Evolutionary conservation across 495 filamentous ascomycete species (phyloP).

Genomic region (Hypoxylon intermedium): DNA sequence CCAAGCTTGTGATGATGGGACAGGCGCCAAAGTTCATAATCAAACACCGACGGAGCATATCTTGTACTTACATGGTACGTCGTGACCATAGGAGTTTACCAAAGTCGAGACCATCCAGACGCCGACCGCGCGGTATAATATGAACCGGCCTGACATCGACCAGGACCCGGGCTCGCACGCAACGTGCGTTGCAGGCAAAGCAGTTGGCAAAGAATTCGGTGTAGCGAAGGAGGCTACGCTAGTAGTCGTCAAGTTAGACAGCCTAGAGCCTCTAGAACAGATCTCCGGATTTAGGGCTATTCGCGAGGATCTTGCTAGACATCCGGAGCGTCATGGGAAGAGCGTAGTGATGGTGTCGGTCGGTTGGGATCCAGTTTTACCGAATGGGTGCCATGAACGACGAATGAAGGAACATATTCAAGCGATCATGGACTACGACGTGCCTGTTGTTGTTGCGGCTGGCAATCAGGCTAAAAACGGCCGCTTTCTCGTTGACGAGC

Average conservation of each 20-base stretch:
- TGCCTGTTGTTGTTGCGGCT: neutral
- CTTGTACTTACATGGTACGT: neutral
- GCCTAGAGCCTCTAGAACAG: neutral
- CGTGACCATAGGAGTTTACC: neutral
- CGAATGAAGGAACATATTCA: neutral
- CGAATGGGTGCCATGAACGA: neutral
- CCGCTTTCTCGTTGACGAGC: neutral
- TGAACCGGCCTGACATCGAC: neutral
- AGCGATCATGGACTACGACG: neutral
- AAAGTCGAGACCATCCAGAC: neutral
- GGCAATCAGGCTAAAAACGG: neutral
- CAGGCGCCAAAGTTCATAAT: no score
- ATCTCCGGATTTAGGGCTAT: neutral
- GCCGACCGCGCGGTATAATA: neutral
- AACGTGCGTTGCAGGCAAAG: neutral
- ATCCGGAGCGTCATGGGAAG: neutral
- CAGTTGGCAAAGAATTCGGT: neutral
- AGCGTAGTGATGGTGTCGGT: neutral
- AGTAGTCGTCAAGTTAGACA: neutral
- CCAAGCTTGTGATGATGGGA: no score
- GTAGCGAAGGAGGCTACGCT: neutral
- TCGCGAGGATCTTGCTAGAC: neutral
- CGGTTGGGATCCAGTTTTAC: neutral
- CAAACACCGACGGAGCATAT: neutral
- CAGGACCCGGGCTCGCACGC: neutral